These are phyloP conservation scores for Ceratobasidium sp. DNA, from an alignment of 1,284 basidiomycete genomes.

Conservation along the genomic window DNA sequence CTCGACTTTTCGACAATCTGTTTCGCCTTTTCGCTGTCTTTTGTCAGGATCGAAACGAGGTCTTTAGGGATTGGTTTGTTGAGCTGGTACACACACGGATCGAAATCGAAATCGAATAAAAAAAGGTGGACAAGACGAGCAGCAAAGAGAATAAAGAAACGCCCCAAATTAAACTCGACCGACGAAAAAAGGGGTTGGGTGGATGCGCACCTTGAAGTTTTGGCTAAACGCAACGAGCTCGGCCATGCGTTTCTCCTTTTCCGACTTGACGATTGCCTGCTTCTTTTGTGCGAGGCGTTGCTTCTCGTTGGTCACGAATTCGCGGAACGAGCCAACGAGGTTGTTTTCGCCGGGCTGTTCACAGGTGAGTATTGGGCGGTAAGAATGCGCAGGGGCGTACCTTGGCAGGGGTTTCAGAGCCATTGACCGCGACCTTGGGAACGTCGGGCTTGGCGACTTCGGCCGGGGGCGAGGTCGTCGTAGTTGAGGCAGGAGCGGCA, in stretches of 20 bases:
- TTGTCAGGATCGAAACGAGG: slow-evolving; percentile 87
- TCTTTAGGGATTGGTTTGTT: slow-evolving; percentile 94
- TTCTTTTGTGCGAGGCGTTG: slow-evolving; percentile 87
- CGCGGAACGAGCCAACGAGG: slow-evolving; percentile 64
- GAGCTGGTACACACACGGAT: slow-evolving; percentile 61
- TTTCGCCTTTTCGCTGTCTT: slow-evolving; percentile 86
- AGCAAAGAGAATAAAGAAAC: slow-evolving; percentile 43
- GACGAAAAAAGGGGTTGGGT: slow-evolving; percentile 39
- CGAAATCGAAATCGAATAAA: slow-evolving; percentile 18
- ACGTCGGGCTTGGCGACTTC: slow-evolving; percentile 44
- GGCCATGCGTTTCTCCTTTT: slow-evolving; percentile 90
- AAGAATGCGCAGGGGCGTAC: not conserved
- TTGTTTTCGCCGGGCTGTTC: slow-evolving; percentile 45
- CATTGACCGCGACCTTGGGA: slow-evolving; percentile 40
- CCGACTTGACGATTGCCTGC: slow-evolving; percentile 86
- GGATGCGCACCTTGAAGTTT: slow-evolving; percentile 79
- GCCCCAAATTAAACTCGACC: slow-evolving; percentile 31
- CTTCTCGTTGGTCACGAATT: slow-evolving; percentile 88
- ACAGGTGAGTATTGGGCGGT: not conserved
- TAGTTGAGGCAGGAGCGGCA: slow-evolving; percentile 44
- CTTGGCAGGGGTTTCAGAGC: slow-evolving; percentile 30
- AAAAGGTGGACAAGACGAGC: slow-evolving; percentile 1
- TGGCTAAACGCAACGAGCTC: slow-evolving; percentile 91
- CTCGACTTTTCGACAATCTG: slow-evolving; percentile 77
- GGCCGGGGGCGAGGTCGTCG: slow-evolving; percentile 48